These are phyloP conservation scores for Tylopilus subfusipes DNA, from an alignment of 768 basidiomycete genomes.

Conservation along the genomic window DNA sequence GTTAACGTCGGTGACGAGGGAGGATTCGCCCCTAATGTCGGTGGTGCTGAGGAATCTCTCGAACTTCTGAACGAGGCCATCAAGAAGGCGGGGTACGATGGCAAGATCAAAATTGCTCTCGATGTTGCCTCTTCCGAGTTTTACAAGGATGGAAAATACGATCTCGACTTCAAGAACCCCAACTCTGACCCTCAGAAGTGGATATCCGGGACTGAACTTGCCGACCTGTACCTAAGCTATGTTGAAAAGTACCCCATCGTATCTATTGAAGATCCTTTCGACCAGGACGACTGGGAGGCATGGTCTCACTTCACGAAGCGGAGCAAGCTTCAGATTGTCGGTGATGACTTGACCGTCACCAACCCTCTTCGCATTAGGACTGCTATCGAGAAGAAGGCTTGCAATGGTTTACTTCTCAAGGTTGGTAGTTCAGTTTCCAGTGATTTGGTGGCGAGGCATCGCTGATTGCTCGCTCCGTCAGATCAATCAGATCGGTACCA, in stretches of 20 bases:
- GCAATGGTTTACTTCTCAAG: constrained; percentile 98
- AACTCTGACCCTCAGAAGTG: constrained; percentile 97
- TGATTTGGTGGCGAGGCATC: not conserved
- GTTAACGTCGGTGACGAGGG: constrained; percentile 99
- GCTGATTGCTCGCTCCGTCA: constrained; percentile 20
- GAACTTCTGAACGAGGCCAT: constrained; percentile 95
- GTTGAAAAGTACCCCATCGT: constrained; percentile 94
- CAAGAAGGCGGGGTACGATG: constrained; percentile 96
- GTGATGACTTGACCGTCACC: constrained; percentile 97
- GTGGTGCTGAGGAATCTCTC: constrained; percentile 94
- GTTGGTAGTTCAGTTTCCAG: constrained; percentile 24
- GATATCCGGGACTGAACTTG: constrained; percentile 90
- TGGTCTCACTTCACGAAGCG: constrained; percentile 88
- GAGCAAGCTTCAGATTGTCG: constrained; percentile 84
- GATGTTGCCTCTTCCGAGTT: constrained; percentile 99
- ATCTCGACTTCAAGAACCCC: constrained; percentile 98
- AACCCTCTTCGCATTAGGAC: constrained; percentile 97
- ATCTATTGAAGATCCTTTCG: constrained; percentile 97
- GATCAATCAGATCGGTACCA: constrained; percentile 99
- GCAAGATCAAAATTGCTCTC: constrained; percentile 97
- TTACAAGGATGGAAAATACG: constrained; percentile 99
- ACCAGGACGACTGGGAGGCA: constrained; percentile 99
- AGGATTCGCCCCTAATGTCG: constrained; percentile 98
- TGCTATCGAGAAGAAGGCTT: constrained; percentile 99
- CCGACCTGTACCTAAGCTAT: constrained; percentile 83